phyloP scores from a whole-genome alignment of 2,329 filamentous ascomycete genomes.

The Botrytis aclada region DNA sequence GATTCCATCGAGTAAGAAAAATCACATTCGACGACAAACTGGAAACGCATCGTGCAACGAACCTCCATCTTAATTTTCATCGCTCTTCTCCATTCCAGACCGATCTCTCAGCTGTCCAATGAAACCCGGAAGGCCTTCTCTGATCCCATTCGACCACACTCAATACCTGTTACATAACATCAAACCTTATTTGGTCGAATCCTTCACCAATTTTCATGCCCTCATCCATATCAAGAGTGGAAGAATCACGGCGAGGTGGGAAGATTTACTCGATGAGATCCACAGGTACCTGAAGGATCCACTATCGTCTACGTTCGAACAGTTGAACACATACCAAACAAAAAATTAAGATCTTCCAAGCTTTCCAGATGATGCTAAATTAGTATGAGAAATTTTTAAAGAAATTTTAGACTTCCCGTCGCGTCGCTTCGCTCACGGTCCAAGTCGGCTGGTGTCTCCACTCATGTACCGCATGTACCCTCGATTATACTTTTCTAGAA shows the following conservation, averaged over 20 bases:
- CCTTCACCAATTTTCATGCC: neutral
- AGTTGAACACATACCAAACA: neutral
- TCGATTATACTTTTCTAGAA: conserved; percentile 12
- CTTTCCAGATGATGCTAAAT: neutral
- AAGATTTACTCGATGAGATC: conserved; percentile 5
- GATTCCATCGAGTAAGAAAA: conserved; percentile 8
- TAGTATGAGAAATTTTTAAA: conserved; percentile 3
- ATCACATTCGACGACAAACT: neutral
- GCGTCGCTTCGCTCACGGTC: neutral
- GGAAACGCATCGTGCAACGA: neutral
- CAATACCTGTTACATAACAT: conserved; percentile 9
- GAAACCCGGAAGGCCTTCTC: neutral
- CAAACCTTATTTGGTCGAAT: neutral
- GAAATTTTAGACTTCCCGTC: neutral
- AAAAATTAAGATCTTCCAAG: conserved; percentile 5
- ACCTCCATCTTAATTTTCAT: neutral
- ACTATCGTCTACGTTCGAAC: neutral
- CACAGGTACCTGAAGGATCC: neutral
- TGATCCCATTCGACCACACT: neutral
- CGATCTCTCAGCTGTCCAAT: neutral
- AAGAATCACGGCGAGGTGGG: neutral
- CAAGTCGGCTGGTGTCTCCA: neutral
- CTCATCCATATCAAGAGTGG: conserved; percentile 1
- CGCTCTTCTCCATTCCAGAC: neutral
- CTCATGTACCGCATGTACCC: conserved; percentile 13